Conservation (phyloP, 805 yeast species). For the Wickerhamomyces strasburgensis region DNA sequence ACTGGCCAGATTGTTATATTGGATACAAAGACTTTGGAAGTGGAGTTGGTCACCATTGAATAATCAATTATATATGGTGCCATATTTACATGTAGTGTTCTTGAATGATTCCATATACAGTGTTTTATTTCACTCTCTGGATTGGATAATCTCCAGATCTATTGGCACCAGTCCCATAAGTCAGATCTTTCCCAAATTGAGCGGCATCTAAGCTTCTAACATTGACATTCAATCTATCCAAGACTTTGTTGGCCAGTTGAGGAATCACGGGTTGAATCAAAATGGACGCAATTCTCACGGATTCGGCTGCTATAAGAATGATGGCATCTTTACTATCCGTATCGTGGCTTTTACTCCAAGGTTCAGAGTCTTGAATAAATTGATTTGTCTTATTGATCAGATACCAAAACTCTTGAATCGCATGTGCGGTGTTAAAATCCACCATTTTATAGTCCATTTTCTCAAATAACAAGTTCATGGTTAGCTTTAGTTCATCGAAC, state of each 20-base stretch:
- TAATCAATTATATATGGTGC: conserved; percentile 1
- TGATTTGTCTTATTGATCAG: conserved; percentile 56
- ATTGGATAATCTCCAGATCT: conserved; percentile 47
- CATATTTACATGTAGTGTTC: conserved; percentile 6
- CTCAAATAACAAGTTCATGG: conserved; percentile 31
- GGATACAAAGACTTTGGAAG: conserved; percentile 51
- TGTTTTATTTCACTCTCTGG: conserved; percentile 23
- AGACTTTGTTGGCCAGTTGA: conserved; percentile 44
- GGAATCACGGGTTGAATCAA: conserved; percentile 74
- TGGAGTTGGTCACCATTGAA: conserved; percentile 39
- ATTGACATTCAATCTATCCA: conserved; percentile 60
- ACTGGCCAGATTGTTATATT: conserved; percentile 64
- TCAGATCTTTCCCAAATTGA: conserved; percentile 48
- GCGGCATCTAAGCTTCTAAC: conserved; percentile 43
- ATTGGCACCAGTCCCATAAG: conserved; percentile 58
- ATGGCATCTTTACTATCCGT: conserved; percentile 42
- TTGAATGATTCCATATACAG: neutral
- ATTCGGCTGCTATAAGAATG: conserved; percentile 65
- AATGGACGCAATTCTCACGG: conserved; percentile 61
- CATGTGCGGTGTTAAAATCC: conserved; percentile 48
- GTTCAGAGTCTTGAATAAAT: conserved; percentile 63
- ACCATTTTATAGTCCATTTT: conserved; percentile 40
- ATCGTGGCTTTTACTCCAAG: conserved; percentile 53
- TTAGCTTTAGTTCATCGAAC: conserved; percentile 22
- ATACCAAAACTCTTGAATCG: conserved; percentile 55